A percentile compares a stretch with the other conserved stretches of the same genome.
phyloP scores from a whole-genome alignment of 2,329 filamentous ascomycete species.

The Scedosporium dehoogii region DNA sequence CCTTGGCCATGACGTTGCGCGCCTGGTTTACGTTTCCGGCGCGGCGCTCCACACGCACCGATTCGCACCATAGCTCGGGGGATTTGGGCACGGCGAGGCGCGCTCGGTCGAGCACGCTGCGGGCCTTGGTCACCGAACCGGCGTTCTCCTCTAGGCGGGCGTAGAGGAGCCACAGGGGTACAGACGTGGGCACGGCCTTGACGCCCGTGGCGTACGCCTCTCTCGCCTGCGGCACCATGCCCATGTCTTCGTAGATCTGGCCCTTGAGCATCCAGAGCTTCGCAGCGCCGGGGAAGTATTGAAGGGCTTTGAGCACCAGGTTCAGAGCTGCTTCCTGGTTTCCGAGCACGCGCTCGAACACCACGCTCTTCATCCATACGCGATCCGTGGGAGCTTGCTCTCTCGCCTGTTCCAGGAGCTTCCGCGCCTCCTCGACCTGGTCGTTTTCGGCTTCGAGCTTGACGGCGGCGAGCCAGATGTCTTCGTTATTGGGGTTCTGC shows the following conservation, averaged over 20 bases:
- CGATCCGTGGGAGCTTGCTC: conserved; percentile 88
- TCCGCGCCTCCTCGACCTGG: conserved; percentile 70
- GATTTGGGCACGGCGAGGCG: conserved; percentile 80
- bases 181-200: conserved; percentile 72
- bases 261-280: conserved; percentile 99
- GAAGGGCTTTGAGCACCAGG: conserved; percentile 75
- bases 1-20: conserved; percentile 85
- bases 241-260: conserved; percentile 84
- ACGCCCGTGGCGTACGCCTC: conserved; percentile 86
- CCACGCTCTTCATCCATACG: conserved; percentile 93
- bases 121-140: conserved; percentile 80
- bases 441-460: conserved; percentile 90
- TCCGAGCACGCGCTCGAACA: conserved; percentile 79
- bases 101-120: conserved; percentile 86
- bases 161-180: conserved; percentile 83
- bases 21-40: conserved; percentile 77
- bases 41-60: conserved; percentile 84
- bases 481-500: conserved; percentile 92
- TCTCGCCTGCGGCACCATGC: conserved; percentile 71
- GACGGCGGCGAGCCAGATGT: conserved; percentile 94
- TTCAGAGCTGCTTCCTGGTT: conserved; percentile 75
- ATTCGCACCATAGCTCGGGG: conserved; percentile 80
- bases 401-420: conserved; percentile 72
- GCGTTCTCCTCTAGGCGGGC: conserved; percentile 77
- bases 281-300: conserved; percentile 72